These are phyloP conservation scores for Diplogelasinospora grovesii DNA, from an alignment of 495 filamentous ascomycete genomes.

Conservation along the genomic window DNA sequence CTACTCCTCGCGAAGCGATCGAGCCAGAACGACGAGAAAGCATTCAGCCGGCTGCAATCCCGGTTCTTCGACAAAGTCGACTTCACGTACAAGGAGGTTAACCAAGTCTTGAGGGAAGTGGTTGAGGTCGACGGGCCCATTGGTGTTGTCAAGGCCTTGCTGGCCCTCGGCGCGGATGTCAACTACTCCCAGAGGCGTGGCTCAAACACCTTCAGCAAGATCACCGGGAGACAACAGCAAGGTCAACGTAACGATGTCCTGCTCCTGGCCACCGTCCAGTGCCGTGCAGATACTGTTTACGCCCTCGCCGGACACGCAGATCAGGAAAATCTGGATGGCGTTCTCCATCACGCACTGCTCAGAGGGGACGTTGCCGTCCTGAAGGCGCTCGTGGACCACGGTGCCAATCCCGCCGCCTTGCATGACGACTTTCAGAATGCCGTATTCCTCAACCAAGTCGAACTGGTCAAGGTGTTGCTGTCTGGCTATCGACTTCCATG, in stretches of 20 bases:
- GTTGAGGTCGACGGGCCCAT: conserved; percentile 21
- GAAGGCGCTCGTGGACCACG: conserved; percentile 20
- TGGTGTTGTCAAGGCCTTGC: conserved; percentile 21
- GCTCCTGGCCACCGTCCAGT: conserved; percentile 19
- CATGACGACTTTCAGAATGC: conserved; percentile 27
- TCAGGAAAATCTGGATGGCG: conserved; percentile 25
- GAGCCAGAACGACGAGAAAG: conserved; percentile 9
- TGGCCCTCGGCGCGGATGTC: conserved; percentile 25
- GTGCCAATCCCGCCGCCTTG: conserved; percentile 19
- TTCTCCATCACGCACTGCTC: conserved; percentile 22
- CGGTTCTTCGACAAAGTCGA: conserved; percentile 12
- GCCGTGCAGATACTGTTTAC: conserved; percentile 20
- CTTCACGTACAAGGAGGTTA: conserved; percentile 23
- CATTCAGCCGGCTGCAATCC: conserved; percentile 13
- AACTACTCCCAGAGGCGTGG: conserved; percentile 21
- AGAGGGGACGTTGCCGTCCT: conserved; percentile 19
- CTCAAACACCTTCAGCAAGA: conserved; percentile 15
- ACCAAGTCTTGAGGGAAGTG: conserved; percentile 22
- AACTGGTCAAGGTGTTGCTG: conserved; percentile 15
- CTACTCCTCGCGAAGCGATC: conserved; percentile 21
- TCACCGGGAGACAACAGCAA: conserved; percentile 11
- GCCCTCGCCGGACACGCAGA: conserved; percentile 22
- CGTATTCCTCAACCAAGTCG: conserved; percentile 15
- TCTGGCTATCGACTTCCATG: conserved; percentile 25
- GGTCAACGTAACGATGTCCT: conserved; percentile 22